Base-by-base conservation (phyloP, 164 flowering plant genomes). In the Litsea cubeba region DNA sequence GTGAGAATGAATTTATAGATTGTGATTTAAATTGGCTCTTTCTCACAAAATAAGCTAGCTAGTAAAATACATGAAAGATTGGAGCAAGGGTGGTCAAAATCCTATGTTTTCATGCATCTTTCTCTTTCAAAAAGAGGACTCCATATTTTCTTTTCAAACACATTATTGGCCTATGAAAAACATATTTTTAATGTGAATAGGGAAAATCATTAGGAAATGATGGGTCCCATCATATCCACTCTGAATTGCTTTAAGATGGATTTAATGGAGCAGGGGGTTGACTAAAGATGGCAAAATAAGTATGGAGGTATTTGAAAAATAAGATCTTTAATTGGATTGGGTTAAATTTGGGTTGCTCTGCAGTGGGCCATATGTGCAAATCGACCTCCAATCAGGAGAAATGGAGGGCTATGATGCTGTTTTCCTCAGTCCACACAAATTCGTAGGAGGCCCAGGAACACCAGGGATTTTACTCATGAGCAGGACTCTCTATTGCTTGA, bases 351-450 rank as follows among this genome's bases (percentile, higher is more conserved):
- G 22, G 15, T 22, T 69, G 5, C 12, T 25, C 46, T 25, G 20
- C 81, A 89, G 91, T 72, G 91, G 87, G 17, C 90, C 93, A 3
- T 87, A 89, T 18, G 85, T 76, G 72, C 79, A 87, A 65, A 88
- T 91, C 22, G 87, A 86, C 70, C 85, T 91, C 89, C 82, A 84
- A 72, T 88, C 91, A 0, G 93, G 96, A 3, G 86, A 88, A 74
- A 65, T 78, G 7, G 97, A 91, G 22, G 95, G 95, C n/a, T 91
- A 90, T 71, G 98, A 93, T 83, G 97, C 91, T 0, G 63, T 93
- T 12, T 90, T 89, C 76, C 77, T 93, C 0, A 91, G 97, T 68
- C 83, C 93, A 35, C 98, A 93, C 76, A 91, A 93, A 79, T 93
- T 93, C 69, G 69, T 91, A 0, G 98, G 98, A 5, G 98, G 98